phyloP scores from a whole-genome alignment of 257 asterid genomes.

The Paraleonurus japonicus region DNA sequence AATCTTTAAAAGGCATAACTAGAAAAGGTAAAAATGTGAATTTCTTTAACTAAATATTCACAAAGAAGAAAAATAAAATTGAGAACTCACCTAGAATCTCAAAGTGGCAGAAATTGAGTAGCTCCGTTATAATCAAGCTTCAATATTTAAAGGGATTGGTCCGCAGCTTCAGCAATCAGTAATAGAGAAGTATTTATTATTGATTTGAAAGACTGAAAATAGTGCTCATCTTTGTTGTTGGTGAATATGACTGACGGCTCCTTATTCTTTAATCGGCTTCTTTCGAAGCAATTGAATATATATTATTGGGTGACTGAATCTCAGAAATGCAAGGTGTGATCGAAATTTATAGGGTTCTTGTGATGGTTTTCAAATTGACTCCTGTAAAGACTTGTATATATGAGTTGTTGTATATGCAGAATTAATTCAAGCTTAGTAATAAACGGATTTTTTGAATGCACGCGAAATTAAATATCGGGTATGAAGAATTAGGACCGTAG shows the following conservation, averaged over 20 bases:
- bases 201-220: too few relatives aligned
- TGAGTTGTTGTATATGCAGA: background rate
- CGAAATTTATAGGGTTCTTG: background rate
- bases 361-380: background rate
- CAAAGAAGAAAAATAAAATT: too few relatives aligned
- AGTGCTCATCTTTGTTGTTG: too few relatives aligned
- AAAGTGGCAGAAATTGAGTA: too few relatives aligned
- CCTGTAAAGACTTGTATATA: background rate
- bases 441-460: background rate
- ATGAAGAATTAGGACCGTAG: background rate
- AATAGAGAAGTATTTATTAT: too few relatives aligned
- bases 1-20: background rate
- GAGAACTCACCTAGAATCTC: constrained; percentile 27
- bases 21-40: too few relatives aligned
- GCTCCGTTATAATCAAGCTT: constrained; percentile 8
- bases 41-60: too few relatives aligned
- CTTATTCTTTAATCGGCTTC: too few relatives aligned
- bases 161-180: background rate
- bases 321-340: too few relatives aligned
- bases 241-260: too few relatives aligned
- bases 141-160: background rate
- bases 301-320: too few relatives aligned
- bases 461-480: background rate
- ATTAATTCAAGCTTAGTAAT: background rate
- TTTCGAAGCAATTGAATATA: too few relatives aligned